Percentiles rank a stretch among this genome's conserved stretches.
These are phyloP conservation scores for Aquilaria malaccensis DNA, from an alignment of 345 rosid species.

Conservation along the genomic window DNA sequence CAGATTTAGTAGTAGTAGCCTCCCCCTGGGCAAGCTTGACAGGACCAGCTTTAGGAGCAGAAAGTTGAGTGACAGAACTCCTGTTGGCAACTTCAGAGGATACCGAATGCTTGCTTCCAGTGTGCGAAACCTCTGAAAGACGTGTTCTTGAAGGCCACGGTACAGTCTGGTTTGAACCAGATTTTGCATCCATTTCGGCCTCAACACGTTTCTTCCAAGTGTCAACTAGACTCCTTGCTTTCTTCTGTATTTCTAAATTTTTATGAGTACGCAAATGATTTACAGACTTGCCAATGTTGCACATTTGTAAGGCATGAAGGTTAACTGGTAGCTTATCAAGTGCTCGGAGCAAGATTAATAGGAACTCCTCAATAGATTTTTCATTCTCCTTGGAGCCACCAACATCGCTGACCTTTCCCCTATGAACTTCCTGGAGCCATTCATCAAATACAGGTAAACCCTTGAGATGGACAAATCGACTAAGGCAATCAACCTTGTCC, in stretches of 20 bases:
- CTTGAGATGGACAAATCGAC: slow-evolving; percentile 66
- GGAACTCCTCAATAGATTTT: slow-evolving; percentile 65
- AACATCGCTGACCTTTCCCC: slow-evolving; percentile 73
- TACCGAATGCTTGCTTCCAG: slow-evolving; percentile 44
- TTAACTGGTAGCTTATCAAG: slow-evolving; percentile 88
- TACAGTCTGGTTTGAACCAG: slow-evolving; percentile 53
- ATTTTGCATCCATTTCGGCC: slow-evolving; percentile 86
- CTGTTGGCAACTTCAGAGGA: slow-evolving; percentile 53
- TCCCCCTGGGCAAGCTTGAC: slow-evolving; percentile 54
- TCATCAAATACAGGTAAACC: slow-evolving; percentile 88
- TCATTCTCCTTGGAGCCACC: slow-evolving; percentile 57
- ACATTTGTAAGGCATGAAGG: slow-evolving; percentile 82
- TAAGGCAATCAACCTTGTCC: slow-evolving; percentile 74
- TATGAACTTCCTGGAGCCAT: slow-evolving; percentile 95
- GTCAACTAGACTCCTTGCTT: slow-evolving; percentile 86
- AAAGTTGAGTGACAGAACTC: slow-evolving; percentile 46
- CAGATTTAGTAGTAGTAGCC: slow-evolving; percentile 40
- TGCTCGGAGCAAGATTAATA: slow-evolving; percentile 67
- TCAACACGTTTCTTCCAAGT: slow-evolving; percentile 97
- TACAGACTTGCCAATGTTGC: slow-evolving; percentile 88
- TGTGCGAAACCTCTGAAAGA: slow-evolving; percentile 50
- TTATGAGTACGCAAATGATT: slow-evolving; percentile 78
- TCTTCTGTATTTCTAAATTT: slow-evolving; percentile 77
- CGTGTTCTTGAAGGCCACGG: slow-evolving; percentile 65
- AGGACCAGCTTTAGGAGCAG: slow-evolving; percentile 53